Evolutionary conservation across 164 flowering plant genomes (phyloP), one percentile per base, ranked within the genome.

Genomic region (Stephania cephalantha): DNA sequence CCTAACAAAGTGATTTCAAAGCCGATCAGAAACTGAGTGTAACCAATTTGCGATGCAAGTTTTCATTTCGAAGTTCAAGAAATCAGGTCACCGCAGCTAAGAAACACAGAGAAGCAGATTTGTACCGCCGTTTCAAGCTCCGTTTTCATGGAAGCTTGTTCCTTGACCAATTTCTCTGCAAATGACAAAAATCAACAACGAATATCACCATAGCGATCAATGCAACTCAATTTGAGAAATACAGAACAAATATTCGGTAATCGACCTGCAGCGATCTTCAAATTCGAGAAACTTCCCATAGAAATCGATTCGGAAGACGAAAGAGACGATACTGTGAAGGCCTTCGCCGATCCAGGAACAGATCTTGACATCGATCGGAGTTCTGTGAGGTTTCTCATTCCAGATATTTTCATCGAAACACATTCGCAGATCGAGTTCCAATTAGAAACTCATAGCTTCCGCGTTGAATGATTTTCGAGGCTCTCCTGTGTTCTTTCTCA

Each of bases 241-340:
- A 30, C 44, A 44, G 67, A 48, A 45, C 25, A 75, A 20, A 17
- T 64, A 15, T 11, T 20, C 8, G 10, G 76, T 17, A 75, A 74
- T 86, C 12, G 5, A 82, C 98, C 98, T 85, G 99, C 98, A 67
- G 97, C 86, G 76, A 91, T 87, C 90, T 96, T 96, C 82, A 96
- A 77, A 82, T 86, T 92, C 4, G 91, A 85, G 78, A 93, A 93
- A 73, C 88, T 89, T 67, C 97, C 93, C 0, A 83, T 76, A 6
- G 97, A 76, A 68, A 81, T 61, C 20, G 94, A 85, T 77, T 90
- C 92, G 2, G 91, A 77, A 70, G 89, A 77, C 11, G 85, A 81
- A 15, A 87, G 87, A 13, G 92, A 81, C 52, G 90, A 58, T 74
- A 73, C 76, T 13, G 88, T 68, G 22, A 78, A 73, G 73, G 73